A percentile compares a stretch with the other conserved stretches of the same genome.
Conservation (phyloP, 2,329 filamentous ascomycete species). For the Nemania sp. region DNA sequence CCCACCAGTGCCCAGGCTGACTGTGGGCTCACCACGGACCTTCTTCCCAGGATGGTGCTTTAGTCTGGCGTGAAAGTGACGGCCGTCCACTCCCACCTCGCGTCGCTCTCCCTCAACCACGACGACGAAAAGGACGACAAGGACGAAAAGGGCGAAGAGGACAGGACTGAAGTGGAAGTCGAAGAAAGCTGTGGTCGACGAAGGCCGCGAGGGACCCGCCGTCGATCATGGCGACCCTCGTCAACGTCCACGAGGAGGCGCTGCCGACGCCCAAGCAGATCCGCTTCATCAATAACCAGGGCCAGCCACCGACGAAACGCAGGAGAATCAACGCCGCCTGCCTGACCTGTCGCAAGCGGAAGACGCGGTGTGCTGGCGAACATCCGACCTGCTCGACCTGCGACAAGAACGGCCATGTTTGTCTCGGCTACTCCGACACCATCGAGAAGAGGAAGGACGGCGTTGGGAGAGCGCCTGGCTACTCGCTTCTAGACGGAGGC, state of each 20-base stretch:
- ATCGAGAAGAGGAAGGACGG: slow-evolving; percentile 50
- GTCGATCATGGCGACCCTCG: slow-evolving; percentile 51
- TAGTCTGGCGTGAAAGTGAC: slow-evolving; percentile 20
- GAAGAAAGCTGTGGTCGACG: slow-evolving; percentile 5
- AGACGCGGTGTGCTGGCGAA: slow-evolving; percentile 76
- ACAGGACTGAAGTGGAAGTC: not conserved
- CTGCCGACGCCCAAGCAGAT: slow-evolving; percentile 62
- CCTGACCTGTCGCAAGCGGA: slow-evolving; percentile 74
- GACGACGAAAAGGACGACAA: not conserved
- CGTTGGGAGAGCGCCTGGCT: slow-evolving; percentile 16
- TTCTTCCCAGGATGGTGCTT: slow-evolving; percentile 27
- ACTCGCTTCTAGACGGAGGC: slow-evolving; percentile 25
- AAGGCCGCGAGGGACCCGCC: slow-evolving; percentile 8
- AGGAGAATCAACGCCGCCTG: slow-evolving; percentile 81
- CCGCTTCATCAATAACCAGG: slow-evolving; percentile 82
- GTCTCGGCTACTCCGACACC: slow-evolving; percentile 67
- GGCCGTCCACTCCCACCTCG: slow-evolving; percentile 12
- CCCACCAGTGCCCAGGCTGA: slow-evolving; percentile 23
- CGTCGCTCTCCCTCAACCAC: slow-evolving; percentile 3
- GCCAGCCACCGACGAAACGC: slow-evolving; percentile 78
- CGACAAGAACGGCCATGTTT: slow-evolving; percentile 70
- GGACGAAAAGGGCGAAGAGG: not conserved
- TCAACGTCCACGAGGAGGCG: slow-evolving; percentile 44
- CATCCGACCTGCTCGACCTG: slow-evolving; percentile 74
- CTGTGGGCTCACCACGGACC: slow-evolving; percentile 23